Base-by-base conservation (phyloP, 495 filamentous ascomycete species). In the Lophiostoma macrostomum region DNA sequence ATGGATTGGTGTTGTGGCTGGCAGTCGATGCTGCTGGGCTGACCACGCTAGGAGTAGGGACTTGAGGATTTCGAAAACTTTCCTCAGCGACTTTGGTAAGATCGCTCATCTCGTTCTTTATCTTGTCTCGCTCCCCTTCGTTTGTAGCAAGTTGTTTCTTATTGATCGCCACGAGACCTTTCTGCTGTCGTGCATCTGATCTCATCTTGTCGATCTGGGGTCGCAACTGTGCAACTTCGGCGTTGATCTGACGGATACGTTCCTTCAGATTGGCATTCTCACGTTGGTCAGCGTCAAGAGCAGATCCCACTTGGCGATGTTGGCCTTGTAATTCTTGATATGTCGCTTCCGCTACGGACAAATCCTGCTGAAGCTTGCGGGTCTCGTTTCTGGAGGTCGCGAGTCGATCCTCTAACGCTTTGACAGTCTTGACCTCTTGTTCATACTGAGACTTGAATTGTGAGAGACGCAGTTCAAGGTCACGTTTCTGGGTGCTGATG, bases 121-220 rank as follows among this genome's bases (percentile, higher is more conserved):
- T 67, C 69, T 87, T 91, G 34, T 95, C 91, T 13, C 85, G 78
- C 63, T 97, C 93, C 25, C 76, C 79, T 68, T 98, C 94, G 53
- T 83, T 84, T 1, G 91, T 95, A 29, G 86, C 78, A 39, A 96
- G 76, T 71, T 98, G 93, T 72, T 98, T 97, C 73, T 94, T 96
- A 73, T 94, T 95, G 70, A 98, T 97, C 4, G 94, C 89, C 36
- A 94, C 93, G 35, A 96, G 71, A 8, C 93, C 93, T 69, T 94
- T 96, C 71, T 96, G 90, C 65, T 96, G 93, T 18, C 93, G 82
- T 31, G 90, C 88, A 57, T 93, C 88, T 10, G 82, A 86, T 65
- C 88, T 85, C 45, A 94, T 75, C 72, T 95, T 95, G 60, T 98
- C 93, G 41, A 97, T 76, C 42, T 90, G 82, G 6, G 89, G 90